These are phyloP conservation scores for Acacia concinna DNA, from an alignment of 331 rosid species.

Conservation along the genomic window DNA sequence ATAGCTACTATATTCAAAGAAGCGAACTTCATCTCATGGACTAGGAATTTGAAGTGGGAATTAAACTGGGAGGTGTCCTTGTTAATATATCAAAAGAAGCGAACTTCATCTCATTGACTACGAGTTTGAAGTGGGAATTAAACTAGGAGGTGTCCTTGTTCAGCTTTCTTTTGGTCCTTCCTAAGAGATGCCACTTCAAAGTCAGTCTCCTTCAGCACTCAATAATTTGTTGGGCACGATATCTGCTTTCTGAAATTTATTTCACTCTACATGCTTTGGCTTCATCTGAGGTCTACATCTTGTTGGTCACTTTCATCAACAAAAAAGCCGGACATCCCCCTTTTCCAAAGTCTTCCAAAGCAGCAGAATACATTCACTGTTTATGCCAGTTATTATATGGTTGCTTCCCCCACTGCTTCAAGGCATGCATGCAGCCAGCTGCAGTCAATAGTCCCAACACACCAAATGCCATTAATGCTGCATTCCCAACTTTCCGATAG, in stretches of 20 bases:
- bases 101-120: conserved; percentile 16
- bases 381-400: conserved; percentile 65
- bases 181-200: background rate
- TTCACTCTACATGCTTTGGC: conserved; percentile 5
- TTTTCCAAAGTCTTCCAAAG: conserved; percentile 21
- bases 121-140: background rate
- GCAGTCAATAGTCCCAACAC: conserved; percentile 56
- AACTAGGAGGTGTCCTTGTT: background rate
- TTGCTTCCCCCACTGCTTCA: conserved; percentile 69
- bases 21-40: conserved; percentile 16
- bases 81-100: too few species aligned
- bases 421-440: conserved; percentile 53
- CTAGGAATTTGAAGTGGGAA: background rate
- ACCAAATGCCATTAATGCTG: conserved; percentile 52
- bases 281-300: conserved; percentile 27
- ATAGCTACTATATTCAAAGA: background rate
- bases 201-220: conserved; percentile 8
- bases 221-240: background rate
- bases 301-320: conserved; percentile 12
- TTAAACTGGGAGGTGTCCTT: background rate
- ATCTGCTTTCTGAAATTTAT: conserved; percentile 18
- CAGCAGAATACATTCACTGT: conserved; percentile 37
- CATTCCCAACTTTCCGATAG: conserved; percentile 60
- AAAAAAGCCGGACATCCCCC: conserved; percentile 18
- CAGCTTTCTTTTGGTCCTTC: conserved; percentile 1